phyloP scores from a whole-genome alignment of 306 rosid genomes.

The Fragaria ananassa region DNA sequence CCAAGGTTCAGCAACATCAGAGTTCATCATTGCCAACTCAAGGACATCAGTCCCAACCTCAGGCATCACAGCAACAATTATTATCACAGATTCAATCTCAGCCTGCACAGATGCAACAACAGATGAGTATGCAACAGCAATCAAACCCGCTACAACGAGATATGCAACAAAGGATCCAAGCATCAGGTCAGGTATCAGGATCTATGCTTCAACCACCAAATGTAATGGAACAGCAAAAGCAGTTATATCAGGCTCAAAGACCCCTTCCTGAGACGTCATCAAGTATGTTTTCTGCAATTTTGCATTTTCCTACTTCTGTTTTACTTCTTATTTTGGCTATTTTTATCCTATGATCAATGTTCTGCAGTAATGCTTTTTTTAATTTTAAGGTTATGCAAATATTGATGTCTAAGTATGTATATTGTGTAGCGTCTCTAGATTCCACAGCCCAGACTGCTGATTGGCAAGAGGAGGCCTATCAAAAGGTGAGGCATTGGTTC shows the following conservation, averaged over 20 bases:
- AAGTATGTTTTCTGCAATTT: constrained; percentile 41
- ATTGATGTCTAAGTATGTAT: constrained; percentile 10
- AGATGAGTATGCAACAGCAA: constrained; percentile 70
- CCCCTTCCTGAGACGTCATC: constrained; percentile 73
- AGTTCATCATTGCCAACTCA: constrained; percentile 55
- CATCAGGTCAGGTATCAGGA: constrained; percentile 49
- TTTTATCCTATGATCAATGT: background rate
- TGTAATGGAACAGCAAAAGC: constrained; percentile 76
- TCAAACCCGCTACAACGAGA: constrained; percentile 66
- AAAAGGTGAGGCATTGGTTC: constrained; percentile 48
- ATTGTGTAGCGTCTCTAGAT: constrained; percentile 66
- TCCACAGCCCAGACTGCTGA: constrained; percentile 65
- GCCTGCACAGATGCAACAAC: constrained; percentile 75
- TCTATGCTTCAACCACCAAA: constrained; percentile 71
- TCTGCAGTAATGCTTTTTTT: background rate
- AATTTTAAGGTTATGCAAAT: background rate
- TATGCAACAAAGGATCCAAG: constrained; percentile 76
- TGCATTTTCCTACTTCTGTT: constrained; percentile 10
- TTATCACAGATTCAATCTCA: constrained; percentile 75
- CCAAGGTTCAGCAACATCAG: constrained; percentile 69
- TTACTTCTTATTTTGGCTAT: background rate
- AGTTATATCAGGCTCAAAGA: constrained; percentile 72
- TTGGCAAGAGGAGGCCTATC: constrained; percentile 81
- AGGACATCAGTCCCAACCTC: constrained; percentile 66
- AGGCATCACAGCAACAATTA: constrained; percentile 66